These are phyloP conservation scores for Lipomyces japonicus DNA, from an alignment of 805 yeast species.

Conservation along the genomic window DNA sequence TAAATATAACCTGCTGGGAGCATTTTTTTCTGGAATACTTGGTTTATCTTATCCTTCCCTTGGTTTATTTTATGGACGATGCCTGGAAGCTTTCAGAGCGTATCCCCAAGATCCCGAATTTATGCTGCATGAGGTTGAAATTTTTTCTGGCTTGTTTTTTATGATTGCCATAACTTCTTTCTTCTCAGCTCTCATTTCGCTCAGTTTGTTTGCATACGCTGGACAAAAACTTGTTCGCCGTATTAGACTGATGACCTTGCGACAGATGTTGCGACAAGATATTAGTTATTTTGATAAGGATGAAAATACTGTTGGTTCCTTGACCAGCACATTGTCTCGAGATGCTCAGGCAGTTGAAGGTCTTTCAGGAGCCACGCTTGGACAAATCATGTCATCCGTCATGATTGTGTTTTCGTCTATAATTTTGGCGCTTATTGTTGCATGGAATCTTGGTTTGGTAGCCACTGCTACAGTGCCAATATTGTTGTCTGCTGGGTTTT, in stretches of 20 bases:
- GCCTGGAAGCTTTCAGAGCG: conserved; percentile 16
- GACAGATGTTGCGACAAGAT: conserved; percentile 40
- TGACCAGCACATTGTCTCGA: conserved; percentile 40
- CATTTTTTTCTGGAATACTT: conserved; percentile 6
- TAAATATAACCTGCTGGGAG: conserved; percentile 7
- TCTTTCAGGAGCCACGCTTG: conserved; percentile 42
- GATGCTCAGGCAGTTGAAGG: conserved; percentile 42
- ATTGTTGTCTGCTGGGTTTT: conserved; percentile 41
- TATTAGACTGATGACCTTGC: conserved; percentile 36
- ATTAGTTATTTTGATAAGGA: conserved; percentile 39
- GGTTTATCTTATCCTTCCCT: conserved; percentile 20
- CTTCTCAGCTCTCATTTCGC: conserved; percentile 9
- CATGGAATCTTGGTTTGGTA: conserved; percentile 43
- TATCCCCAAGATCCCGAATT: conserved; percentile 15
- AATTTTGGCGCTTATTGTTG: conserved; percentile 40
- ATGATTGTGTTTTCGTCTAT: conserved; percentile 41
- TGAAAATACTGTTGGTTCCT: conserved; percentile 40
- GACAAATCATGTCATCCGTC: conserved; percentile 39
- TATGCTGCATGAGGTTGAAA: conserved; percentile 6
- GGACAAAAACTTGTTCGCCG: conserved; percentile 37
- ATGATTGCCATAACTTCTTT: conserved; percentile 13
- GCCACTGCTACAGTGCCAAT: conserved; percentile 38
- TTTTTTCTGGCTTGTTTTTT: conserved; percentile 19
- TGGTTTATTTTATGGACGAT: conserved; percentile 21
- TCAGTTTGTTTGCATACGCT: conserved; percentile 33